Evolutionary conservation across 768 basidiomycete genomes (phyloP).

Genomic region (Floccularia luteovirens): DNA sequence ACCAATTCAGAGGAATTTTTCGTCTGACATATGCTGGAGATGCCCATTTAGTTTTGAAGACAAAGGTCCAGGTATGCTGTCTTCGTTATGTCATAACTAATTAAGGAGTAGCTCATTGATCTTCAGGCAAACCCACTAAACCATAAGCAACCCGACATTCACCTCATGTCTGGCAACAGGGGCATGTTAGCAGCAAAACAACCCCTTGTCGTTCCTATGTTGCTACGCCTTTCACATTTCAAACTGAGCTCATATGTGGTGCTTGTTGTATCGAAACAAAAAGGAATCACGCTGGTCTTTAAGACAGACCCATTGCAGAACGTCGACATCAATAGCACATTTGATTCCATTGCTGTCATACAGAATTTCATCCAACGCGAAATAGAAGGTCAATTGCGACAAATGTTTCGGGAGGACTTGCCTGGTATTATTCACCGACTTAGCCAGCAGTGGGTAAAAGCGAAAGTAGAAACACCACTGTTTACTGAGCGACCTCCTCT

Average conservation of each 20-base stretch:
- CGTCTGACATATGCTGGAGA: constrained; percentile 92
- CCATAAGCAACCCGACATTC: constrained; percentile 86
- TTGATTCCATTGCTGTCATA: constrained; percentile 96
- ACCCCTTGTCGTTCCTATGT: constrained; percentile 96
- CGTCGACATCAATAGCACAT: constrained; percentile 95
- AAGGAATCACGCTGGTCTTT: constrained; percentile 98
- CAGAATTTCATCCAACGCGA: constrained; percentile 97
- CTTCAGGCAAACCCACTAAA: constrained; percentile 88
- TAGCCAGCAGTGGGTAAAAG: constrained; percentile 93
- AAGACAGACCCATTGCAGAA: constrained; percentile 98
- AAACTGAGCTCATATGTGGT: constrained; percentile 93
- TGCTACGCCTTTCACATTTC: constrained; percentile 92
- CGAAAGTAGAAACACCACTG: constrained; percentile 91
- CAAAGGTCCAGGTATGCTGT: constrained; percentile 79
- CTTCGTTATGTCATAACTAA: neutral
- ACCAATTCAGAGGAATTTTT: constrained; percentile 97
- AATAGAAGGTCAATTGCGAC: constrained; percentile 93
- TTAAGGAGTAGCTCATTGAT: constrained; percentile 2
- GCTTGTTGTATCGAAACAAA: constrained; percentile 93
- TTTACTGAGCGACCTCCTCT: constrained; percentile 45
- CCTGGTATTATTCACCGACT: constrained; percentile 95
- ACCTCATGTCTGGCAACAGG: constrained; percentile 72
- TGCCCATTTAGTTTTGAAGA: constrained; percentile 80
- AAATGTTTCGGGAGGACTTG: constrained; percentile 97
- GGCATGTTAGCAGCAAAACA: constrained; percentile 94